Evolutionary conservation across 192 early-diverging fungal species (phyloP).

Genomic region (Helicostylum pulchrum): DNA sequence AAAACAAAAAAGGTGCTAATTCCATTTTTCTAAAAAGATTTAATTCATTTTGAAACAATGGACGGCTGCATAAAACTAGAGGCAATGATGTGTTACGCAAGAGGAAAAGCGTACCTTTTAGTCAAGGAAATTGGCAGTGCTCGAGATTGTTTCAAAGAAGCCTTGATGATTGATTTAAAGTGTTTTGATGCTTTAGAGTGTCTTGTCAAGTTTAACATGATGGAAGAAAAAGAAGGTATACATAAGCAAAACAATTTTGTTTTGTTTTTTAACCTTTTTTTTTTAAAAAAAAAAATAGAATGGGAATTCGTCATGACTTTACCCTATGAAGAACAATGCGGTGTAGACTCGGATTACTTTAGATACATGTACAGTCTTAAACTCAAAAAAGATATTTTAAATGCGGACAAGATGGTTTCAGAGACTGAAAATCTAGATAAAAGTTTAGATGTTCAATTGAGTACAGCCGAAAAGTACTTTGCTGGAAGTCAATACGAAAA

Average conservation of each 20-base stretch:
- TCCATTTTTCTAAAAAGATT: conserved; percentile 7
- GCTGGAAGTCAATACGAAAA: conserved; percentile 46
- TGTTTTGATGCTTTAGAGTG: conserved; percentile 65
- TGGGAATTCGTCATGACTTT: conserved; percentile 52
- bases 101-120: conserved; percentile 53
- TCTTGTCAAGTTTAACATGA: conserved; percentile 54
- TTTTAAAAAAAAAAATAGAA: conserved; percentile 36
- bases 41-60: background rate
- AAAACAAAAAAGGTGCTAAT: too few species aligned
- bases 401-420: conserved; percentile 16
- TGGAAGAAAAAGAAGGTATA: conserved; percentile 59
- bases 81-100: conserved; percentile 58
- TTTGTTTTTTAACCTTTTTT: background rate
- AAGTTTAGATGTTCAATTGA: conserved; percentile 41
- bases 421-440: conserved; percentile 35
- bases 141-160: conserved; percentile 58
- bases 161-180: conserved; percentile 59
- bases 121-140: conserved; percentile 50
- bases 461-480: conserved; percentile 54
- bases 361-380: conserved; percentile 57
- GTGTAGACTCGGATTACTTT: conserved; percentile 53
- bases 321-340: conserved; percentile 47
- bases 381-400: conserved; percentile 44
- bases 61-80: conserved; percentile 46
- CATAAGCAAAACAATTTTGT: background rate